A percentile compares a stretch with the other conserved stretches of the same genome.
These are phyloP conservation scores for Pythium aquatile DNA, from an alignment of 352 stramenopile genomes.

Conservation along the genomic window DNA sequence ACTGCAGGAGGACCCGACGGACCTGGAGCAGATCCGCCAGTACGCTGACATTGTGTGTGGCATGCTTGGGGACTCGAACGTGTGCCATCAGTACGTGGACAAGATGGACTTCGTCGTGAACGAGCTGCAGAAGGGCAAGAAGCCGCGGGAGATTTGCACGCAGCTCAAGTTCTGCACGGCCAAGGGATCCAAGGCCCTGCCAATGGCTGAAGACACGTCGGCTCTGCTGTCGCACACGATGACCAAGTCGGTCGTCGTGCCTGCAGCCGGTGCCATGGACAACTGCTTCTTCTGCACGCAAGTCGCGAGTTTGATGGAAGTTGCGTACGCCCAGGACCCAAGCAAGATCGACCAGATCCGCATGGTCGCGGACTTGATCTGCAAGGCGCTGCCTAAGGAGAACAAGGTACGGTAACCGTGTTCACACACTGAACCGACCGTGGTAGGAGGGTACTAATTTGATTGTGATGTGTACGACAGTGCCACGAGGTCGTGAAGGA, in stretches of 20 bases:
- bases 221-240: slow-evolving; percentile 14
- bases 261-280: slow-evolving; percentile 2
- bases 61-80: slow-evolving; percentile 57
- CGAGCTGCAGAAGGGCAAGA: slow-evolving; percentile 58
- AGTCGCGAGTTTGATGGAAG: slow-evolving; percentile 49
- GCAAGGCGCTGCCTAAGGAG: slow-evolving; percentile 45
- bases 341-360: slow-evolving; percentile 56
- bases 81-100: slow-evolving; percentile 68
- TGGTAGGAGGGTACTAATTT: neutral
- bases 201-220: slow-evolving; percentile 6
- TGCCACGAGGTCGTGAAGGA: slow-evolving; percentile 62
- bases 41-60: slow-evolving; percentile 79
- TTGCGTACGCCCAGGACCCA: slow-evolving; percentile 53
- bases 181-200: slow-evolving; percentile 4
- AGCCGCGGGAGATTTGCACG: slow-evolving; percentile 59
- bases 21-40: slow-evolving; percentile 56
- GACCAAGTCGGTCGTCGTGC: slow-evolving; percentile 11
- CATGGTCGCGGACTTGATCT: slow-evolving; percentile 62
- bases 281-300: slow-evolving; percentile 75
- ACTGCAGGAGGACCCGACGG: slow-evolving; percentile 47
- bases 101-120: slow-evolving; percentile 69
- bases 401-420: slow-evolving; percentile 45
- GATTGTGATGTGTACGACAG: slow-evolving; percentile 29
- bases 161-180: slow-evolving; percentile 56
- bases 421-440: too few relatives aligned